phyloP scores from a whole-genome alignment of 352 stramenopile species.

The Pythium monospermum region DNA sequence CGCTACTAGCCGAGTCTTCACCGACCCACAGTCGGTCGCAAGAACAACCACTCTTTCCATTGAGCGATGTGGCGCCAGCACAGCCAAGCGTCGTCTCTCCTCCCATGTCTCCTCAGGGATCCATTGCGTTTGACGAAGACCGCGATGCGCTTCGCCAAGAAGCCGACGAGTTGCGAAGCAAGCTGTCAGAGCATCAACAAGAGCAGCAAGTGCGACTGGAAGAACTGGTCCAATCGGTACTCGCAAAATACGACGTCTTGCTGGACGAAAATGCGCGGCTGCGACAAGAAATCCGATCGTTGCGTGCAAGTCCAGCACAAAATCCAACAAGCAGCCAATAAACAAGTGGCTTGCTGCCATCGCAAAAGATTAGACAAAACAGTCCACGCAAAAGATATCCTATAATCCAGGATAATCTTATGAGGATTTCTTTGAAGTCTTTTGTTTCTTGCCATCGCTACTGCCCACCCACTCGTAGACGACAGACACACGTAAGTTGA shows the following conservation, averaged over 20 bases:
- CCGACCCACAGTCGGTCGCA: neutral
- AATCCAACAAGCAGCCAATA: neutral
- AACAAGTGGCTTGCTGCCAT: too few relatives aligned
- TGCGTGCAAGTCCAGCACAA: slow-evolving; percentile 12
- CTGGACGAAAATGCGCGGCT: slow-evolving; percentile 13
- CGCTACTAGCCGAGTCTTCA: slow-evolving; percentile 15
- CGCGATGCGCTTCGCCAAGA: slow-evolving; percentile 1
- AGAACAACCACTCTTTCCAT: neutral
- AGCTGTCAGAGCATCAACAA: slow-evolving; percentile 2
- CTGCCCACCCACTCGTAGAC: too few relatives aligned
- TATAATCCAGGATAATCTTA: too few relatives aligned
- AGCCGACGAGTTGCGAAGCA: neutral
- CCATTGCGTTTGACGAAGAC: neutral
- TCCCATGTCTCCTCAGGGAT: neutral
- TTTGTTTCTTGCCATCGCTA: too few relatives aligned
- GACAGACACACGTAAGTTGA: too few relatives aligned
- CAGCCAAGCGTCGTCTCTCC: neutral
- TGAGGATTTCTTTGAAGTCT: too few relatives aligned
- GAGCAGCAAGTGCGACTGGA: slow-evolving; percentile 10
- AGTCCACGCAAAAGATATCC: too few relatives aligned
- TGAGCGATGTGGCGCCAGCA: too few relatives aligned
- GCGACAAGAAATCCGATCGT: slow-evolving; percentile 16
- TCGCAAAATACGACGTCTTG: slow-evolving; percentile 17
- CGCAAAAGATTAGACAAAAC: too few relatives aligned
- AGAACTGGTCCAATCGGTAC: slow-evolving; percentile 4